Evolutionary conservation across 441 rosid species (phyloP).

Genomic region (Populus hybrid): DNA sequence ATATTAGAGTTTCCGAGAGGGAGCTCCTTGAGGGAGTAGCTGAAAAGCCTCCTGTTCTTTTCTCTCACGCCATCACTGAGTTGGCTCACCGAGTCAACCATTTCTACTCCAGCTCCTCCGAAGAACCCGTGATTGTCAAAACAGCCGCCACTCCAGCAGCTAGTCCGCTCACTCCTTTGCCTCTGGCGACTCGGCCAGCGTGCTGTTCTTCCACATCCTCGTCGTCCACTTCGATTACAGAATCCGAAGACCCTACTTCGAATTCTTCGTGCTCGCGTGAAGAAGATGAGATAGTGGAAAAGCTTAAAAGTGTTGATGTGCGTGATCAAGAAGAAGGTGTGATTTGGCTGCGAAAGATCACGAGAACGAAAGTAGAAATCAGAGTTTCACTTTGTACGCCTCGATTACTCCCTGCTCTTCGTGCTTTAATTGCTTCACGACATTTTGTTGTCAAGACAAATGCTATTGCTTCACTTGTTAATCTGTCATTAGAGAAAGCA

Average conservation of each 20-base stretch:
- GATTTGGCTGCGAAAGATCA: constrained; percentile 47
- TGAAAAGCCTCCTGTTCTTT: constrained; percentile 48
- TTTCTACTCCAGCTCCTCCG: constrained; percentile 61
- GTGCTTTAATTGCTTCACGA: constrained; percentile 43
- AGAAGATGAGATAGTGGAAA: constrained; percentile 51
- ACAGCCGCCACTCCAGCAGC: constrained; percentile 27
- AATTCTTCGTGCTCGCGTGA: constrained; percentile 19
- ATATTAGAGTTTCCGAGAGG: constrained; percentile 50
- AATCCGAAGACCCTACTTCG: constrained; percentile 30
- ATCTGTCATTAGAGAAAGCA: constrained; percentile 59
- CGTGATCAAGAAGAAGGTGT: constrained; percentile 59
- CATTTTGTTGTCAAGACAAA: constrained; percentile 61
- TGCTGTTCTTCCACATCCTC: constrained; percentile 43
- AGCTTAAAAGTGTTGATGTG: constrained; percentile 48
- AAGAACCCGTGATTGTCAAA: constrained; percentile 60
- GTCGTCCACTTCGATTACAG: constrained; percentile 46
- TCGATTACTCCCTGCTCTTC: constrained; percentile 46
- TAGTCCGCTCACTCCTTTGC: constrained; percentile 47
- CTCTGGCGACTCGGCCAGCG: constrained; percentile 60
- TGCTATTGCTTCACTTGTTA: constrained; percentile 65
- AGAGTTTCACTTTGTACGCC: constrained; percentile 48
- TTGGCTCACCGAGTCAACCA: constrained; percentile 38
- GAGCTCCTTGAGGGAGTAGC: constrained; percentile 60
- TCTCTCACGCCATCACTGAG: constrained; percentile 59
- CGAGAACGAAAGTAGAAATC: constrained; percentile 48